A percentile compares a stretch with the other conserved stretches of the same genome.
These are phyloP conservation scores for Kodamaea neixiangensis DNA, from an alignment of 805 yeast genomes.

Conservation along the genomic window DNA sequence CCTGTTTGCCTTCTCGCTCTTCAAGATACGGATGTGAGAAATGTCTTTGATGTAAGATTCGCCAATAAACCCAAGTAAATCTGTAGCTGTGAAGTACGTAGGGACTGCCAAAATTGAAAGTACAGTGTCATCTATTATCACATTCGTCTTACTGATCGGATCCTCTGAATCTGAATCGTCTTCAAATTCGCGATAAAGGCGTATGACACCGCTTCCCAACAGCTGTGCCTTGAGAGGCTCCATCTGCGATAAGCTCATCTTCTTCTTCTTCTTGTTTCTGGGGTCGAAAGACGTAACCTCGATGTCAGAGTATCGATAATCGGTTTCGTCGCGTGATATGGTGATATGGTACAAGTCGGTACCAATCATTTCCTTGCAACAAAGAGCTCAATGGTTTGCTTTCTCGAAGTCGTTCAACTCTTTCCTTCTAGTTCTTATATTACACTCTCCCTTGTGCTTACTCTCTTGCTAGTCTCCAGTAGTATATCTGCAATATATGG, in stretches of 20 bases:
- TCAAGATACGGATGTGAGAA: conserved; percentile 71
- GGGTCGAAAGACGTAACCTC: conserved; percentile 30
- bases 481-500: no score
- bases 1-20: conserved; percentile 65
- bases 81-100: conserved; percentile 82
- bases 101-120: conserved; percentile 86
- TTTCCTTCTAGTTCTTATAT: neutral
- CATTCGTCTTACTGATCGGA: neutral
- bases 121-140: conserved; percentile 54
- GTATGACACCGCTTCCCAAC: conserved; percentile 73
- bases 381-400: neutral
- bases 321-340: conserved; percentile 25
- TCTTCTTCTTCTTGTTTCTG: conserved; percentile 12
- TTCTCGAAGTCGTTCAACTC: neutral
- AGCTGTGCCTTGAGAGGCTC: conserved; percentile 62
- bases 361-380: conserved; percentile 33
- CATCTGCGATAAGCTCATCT: conserved; percentile 20
- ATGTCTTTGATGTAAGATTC: conserved; percentile 54
- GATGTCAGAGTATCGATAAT: conserved; percentile 35
- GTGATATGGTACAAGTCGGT: conserved; percentile 42
- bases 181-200: conserved; percentile 60
- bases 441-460: neutral
- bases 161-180: conserved; percentile 16
- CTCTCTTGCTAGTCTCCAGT: no score
- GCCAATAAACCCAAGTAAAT: conserved; percentile 78